These are phyloP conservation scores for Ogataea pini DNA, from an alignment of 805 yeast genomes.

Conservation along the genomic window DNA sequence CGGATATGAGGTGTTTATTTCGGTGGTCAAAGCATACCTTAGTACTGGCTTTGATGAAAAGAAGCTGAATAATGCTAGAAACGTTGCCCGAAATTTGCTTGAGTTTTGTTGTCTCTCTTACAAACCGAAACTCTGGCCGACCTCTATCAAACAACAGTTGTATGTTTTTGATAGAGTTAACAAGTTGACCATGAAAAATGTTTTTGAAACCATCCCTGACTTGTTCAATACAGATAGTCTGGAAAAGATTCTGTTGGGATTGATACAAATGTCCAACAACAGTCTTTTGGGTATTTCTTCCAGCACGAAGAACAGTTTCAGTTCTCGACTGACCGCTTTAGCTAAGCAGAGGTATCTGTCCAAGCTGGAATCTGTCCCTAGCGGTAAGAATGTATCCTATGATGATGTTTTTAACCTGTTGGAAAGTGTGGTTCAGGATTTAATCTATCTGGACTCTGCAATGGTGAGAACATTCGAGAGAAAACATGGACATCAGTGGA, in stretches of 20 bases:
- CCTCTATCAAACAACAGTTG: conserved; percentile 10
- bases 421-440: conserved; percentile 16
- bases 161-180: conserved; percentile 14
- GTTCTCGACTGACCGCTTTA: conserved; percentile 4
- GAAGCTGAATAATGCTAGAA: conserved; percentile 9
- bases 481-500: conserved; percentile 14
- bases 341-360: conserved; percentile 11
- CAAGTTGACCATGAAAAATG: conserved; percentile 13
- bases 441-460: conserved; percentile 11
- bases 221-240: conserved; percentile 13
- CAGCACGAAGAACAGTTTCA: conserved; percentile 8
- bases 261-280: conserved; percentile 14
- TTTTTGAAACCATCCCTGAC: conserved; percentile 5
- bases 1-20: conserved; percentile 22
- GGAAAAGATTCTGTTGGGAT: conserved; percentile 9
- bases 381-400: conserved; percentile 10
- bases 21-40: conserved; percentile 16
- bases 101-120: conserved; percentile 19
- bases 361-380: conserved; percentile 11
- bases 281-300: conserved; percentile 19
- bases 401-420: conserved; percentile 13
- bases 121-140: conserved; percentile 21
- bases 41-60: conserved; percentile 1
- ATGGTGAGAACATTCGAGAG: conserved; percentile 15
- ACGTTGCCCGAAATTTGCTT: conserved; percentile 15